Conservation (phyloP, 169 alveolate species). For the Plasmodium malariae region DNA sequence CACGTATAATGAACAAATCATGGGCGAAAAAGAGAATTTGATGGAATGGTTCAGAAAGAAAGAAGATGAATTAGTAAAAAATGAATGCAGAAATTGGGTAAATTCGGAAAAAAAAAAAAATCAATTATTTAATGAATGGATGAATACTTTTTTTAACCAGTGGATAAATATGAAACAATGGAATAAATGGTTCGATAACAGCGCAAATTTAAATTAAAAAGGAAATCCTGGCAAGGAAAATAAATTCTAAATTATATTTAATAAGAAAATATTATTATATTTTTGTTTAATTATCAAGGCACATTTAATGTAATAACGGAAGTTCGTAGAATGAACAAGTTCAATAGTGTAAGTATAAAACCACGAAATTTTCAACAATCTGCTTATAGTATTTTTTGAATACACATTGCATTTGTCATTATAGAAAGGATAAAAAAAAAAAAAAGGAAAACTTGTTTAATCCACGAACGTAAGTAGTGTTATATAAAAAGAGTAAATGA, state of each 20-base stretch:
- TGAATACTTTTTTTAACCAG: background rate
- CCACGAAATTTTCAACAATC: no score
- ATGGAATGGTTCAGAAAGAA: conserved; percentile 3
- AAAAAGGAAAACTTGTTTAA: background rate
- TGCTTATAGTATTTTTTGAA: no score
- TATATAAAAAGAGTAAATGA: background rate
- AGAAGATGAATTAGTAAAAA: background rate
- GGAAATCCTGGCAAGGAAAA: no score
- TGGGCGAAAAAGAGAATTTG: conserved; percentile 1
- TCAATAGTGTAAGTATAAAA: no score
- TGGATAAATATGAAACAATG: conserved; percentile 6
- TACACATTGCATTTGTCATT: no score
- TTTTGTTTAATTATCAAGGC: no score
- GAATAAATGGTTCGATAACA: background rate
- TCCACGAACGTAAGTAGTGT: background rate
- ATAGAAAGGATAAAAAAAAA: conserved; percentile 6
- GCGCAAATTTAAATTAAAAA: conserved; percentile 2
- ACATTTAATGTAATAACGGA: no score
- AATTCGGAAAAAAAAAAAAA: conserved; percentile 14
- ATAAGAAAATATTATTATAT: no score
- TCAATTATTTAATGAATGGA: conserved; percentile 1
- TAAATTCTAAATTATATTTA: no score
- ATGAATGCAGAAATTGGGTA: background rate
- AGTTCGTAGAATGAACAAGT: no score
- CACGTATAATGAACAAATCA: conserved; percentile 6